These are phyloP conservation scores for Aspergillus sp. DNA, from an alignment of 2,329 filamentous ascomycete species.

Conservation along the genomic window DNA sequence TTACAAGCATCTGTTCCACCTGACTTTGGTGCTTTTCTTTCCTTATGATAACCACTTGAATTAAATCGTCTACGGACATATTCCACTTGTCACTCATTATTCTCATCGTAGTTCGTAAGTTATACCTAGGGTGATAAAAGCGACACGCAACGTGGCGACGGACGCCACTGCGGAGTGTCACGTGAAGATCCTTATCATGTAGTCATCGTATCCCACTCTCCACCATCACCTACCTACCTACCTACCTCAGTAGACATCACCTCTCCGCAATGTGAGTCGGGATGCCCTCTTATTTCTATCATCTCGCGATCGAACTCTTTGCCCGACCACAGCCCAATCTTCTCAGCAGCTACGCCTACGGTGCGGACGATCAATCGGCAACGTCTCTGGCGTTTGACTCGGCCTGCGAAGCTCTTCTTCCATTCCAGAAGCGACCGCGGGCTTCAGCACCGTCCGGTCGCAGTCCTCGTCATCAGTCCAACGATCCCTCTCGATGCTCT, in stretches of 20 bases:
- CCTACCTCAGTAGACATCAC: too few species aligned
- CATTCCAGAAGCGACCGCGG: slow-evolving; percentile 31
- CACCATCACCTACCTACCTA: too few species aligned
- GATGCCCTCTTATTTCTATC: slow-evolving; percentile 64
- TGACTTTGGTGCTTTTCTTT: slow-evolving; percentile 18
- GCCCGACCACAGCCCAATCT: slow-evolving; percentile 28
- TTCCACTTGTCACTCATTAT: not conserved
- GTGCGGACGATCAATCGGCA: slow-evolving; percentile 8
- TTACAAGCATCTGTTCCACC: slow-evolving; percentile 21
- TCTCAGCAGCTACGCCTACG: slow-evolving; percentile 7
- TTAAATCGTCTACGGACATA: not conserved
- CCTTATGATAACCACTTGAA: slow-evolving; percentile 8
- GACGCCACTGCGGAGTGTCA: too few species aligned
- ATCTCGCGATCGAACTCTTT: slow-evolving; percentile 60
- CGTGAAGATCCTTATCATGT: too few species aligned
- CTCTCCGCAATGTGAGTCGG: slow-evolving; percentile 32
- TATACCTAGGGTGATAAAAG: too few species aligned
- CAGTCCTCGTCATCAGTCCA: slow-evolving; percentile 5
- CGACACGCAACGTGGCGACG: too few species aligned
- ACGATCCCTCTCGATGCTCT: slow-evolving; percentile 12
- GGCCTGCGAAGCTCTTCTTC: slow-evolving; percentile 35
- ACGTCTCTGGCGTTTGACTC: slow-evolving; percentile 32
- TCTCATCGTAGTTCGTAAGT: too few species aligned
- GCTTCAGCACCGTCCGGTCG: slow-evolving; percentile 15
- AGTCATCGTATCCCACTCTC: too few species aligned